Evolutionary conservation across 2,329 filamentous ascomycete genomes (phyloP).

Genomic region (Colletotrichum salicis): DNA sequence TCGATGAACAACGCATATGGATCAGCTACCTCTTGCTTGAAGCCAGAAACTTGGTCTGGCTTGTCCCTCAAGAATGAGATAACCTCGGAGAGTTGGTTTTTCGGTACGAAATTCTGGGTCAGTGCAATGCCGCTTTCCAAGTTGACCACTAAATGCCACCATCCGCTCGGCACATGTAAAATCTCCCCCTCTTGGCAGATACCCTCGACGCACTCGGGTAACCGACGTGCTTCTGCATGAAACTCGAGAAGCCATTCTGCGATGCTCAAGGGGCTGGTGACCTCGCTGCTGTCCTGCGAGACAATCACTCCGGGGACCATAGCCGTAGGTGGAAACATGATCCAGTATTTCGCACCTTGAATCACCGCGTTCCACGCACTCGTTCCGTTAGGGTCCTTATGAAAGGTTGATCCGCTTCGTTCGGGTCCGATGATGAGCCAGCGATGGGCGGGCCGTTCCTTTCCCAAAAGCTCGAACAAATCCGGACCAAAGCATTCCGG

Average conservation of each 20-base stretch:
- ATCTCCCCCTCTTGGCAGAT: constrained; percentile 88
- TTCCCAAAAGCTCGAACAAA: constrained; percentile 81
- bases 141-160: constrained; percentile 98
- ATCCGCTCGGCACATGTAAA: constrained; percentile 90
- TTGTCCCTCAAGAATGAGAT: constrained; percentile 85
- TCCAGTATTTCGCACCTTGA: constrained; percentile 94
- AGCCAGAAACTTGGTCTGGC: constrained; percentile 87
- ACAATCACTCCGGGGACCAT: constrained; percentile 91
- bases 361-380: constrained; percentile 96
- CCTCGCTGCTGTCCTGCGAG: constrained; percentile 88
- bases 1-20: constrained; percentile 81
- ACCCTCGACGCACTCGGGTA: constrained; percentile 84
- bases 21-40: constrained; percentile 75
- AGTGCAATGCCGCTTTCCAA: constrained; percentile 85
- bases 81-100: constrained; percentile 76
- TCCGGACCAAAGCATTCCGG: constrained; percentile 89
- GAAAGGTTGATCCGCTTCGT: constrained; percentile 91
- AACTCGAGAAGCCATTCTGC: constrained; percentile 96
- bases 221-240: constrained; percentile 81
- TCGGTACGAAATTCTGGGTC: constrained; percentile 94
- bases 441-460: constrained; percentile 84
- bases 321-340: constrained; percentile 89
- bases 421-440: constrained; percentile 94
- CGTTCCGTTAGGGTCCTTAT: constrained; percentile 81
- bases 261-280: constrained; percentile 92